Evolutionary conservation across 805 yeast species (phyloP).

Genomic region (Jamesozyma jinghongensis): DNA sequence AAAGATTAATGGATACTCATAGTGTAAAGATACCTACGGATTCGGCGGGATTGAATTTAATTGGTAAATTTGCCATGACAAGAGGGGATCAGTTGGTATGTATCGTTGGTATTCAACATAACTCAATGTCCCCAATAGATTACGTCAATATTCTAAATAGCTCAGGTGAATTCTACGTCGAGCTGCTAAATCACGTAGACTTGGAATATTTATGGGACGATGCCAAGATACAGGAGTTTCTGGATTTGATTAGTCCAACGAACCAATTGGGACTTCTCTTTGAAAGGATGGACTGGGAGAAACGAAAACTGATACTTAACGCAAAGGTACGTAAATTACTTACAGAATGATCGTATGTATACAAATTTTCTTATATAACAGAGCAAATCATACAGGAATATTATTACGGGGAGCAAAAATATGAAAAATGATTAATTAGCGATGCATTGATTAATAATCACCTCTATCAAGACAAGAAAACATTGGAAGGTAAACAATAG

Average conservation of each 20-base stretch:
- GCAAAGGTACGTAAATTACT: not conserved
- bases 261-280: not conserved
- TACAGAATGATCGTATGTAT: not conserved
- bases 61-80: slow-evolving; percentile 13
- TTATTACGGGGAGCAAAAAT: not conserved
- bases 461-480: too few relatives aligned
- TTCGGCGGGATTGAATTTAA: not conserved
- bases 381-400: too few relatives aligned
- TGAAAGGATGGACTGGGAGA: slow-evolving; percentile 1
- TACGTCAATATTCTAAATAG: slow-evolving; percentile 13
- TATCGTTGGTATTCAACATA: slow-evolving; percentile 9
- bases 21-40: not conserved
- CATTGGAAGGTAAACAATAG: too few relatives aligned
- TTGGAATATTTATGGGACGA: not conserved
- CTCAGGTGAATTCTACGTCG: slow-evolving; percentile 9
- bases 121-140: not conserved
- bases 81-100: slow-evolving; percentile 10
- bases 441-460: not conserved
- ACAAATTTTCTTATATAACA: not conserved
- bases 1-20: not conserved
- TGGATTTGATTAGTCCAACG: not conserved
- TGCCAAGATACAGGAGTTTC: not conserved
- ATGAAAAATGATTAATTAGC: not conserved
- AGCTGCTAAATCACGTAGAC: not conserved
- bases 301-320: not conserved